Evolutionary conservation across 441 rosid species (phyloP).

Genomic region (Erodium trifolium): DNA sequence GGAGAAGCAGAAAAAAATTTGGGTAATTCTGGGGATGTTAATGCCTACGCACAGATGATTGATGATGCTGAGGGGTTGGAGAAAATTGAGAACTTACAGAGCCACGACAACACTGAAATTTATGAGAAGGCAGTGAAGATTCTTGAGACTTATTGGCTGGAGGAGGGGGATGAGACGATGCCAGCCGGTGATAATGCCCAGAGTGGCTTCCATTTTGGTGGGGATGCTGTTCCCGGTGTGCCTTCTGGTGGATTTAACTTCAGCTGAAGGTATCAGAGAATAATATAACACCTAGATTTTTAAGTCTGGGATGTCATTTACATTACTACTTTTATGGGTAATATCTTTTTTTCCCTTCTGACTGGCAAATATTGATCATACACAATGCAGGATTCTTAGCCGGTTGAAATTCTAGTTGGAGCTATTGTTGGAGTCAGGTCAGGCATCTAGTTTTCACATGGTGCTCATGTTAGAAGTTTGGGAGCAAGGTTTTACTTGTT

Average conservation of each 20-base stretch:
- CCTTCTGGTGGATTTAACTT: slow-evolving; percentile 86
- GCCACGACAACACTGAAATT: slow-evolving; percentile 19
- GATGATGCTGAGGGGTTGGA: slow-evolving; percentile 21
- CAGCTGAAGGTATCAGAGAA: slow-evolving; percentile 41
- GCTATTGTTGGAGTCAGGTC: slow-evolving; percentile 3
- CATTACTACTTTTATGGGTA: background rate
- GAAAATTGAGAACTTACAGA: slow-evolving; percentile 19
- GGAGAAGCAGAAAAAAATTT: slow-evolving; percentile 37
- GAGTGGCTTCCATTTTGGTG: slow-evolving; percentile 57
- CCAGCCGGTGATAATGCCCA: slow-evolving; percentile 54
- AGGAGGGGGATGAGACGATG: slow-evolving; percentile 49
- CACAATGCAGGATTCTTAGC: background rate
- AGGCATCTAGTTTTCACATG: background rate
- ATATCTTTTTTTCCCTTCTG: background rate
- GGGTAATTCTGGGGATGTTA: slow-evolving; percentile 13
- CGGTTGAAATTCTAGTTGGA: background rate
- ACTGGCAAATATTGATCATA: background rate
- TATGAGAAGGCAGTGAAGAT: slow-evolving; percentile 50
- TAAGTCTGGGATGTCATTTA: background rate
- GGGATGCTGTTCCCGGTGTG: slow-evolving; percentile 38
- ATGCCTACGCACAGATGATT: slow-evolving; percentile 16
- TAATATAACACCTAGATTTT: background rate
- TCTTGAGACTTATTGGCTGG: slow-evolving; percentile 36
- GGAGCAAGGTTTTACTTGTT: too few species aligned
- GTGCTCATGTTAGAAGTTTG: background rate